Percentiles rank a stretch among this genome's conserved stretches.
Conservation (phyloP, 1,139 yeast species). For the Candida sanyaensis region DNA sequence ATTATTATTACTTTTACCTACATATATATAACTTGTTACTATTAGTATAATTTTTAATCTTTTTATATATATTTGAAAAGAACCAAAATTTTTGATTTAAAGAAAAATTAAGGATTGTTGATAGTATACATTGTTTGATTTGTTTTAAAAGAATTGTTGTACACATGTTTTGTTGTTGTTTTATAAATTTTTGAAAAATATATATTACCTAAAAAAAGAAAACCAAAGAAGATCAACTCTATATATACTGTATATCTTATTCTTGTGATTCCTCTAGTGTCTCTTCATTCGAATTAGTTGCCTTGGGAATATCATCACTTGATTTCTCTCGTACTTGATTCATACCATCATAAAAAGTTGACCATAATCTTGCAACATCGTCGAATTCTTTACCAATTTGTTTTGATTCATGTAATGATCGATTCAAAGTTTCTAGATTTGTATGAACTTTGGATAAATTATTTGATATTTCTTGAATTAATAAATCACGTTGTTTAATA, state of each 20-base stretch:
- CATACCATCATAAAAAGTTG: slow-evolving; percentile 41
- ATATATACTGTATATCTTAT: background rate
- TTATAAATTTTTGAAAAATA: slow-evolving; percentile 2
- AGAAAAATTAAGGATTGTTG: background rate
- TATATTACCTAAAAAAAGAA: slow-evolving; percentile 3
- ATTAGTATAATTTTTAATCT: slow-evolving; percentile 1
- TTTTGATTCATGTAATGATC: slow-evolving; percentile 42
- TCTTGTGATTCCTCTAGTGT: background rate
- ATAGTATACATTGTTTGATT: background rate
- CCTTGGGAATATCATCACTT: background rate
- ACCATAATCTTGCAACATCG: slow-evolving; percentile 47
- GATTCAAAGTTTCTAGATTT: slow-evolving; percentile 42
- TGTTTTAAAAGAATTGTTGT: background rate
- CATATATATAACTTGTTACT: slow-evolving; percentile 4
- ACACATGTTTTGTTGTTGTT: background rate
- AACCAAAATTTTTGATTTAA: background rate
- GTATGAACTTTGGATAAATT: slow-evolving; percentile 43
- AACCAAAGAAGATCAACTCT: no score
- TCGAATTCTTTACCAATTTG: slow-evolving; percentile 51
- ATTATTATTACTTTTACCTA: slow-evolving; percentile 3
- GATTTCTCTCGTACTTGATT: slow-evolving; percentile 22
- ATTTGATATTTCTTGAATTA: slow-evolving; percentile 44
- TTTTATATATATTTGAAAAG: slow-evolving; percentile 2
- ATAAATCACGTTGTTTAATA: slow-evolving; percentile 45
- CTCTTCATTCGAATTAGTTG: background rate